Evolutionary conservation across 164 flowering plant species (phyloP).

Genomic region (Sedum album): DNA sequence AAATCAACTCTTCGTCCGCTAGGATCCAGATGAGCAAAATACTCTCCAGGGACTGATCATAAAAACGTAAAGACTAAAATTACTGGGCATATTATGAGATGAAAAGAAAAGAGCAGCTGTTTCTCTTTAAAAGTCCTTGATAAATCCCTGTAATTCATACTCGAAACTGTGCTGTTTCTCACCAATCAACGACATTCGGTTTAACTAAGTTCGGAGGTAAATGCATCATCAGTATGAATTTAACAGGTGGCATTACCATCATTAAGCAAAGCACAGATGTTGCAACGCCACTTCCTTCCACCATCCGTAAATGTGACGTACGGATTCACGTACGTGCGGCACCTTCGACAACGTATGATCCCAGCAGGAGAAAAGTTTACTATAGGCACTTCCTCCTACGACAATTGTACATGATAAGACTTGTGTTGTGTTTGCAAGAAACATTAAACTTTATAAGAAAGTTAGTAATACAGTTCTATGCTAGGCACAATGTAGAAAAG

Average conservation of each 20-base stretch:
- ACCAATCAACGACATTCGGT: not conserved
- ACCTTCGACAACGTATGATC: conserved; percentile 86
- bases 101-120: too few relatives aligned
- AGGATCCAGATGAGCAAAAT: conserved; percentile 79
- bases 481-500: not conserved
- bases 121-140: not conserved
- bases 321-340: conserved; percentile 94
- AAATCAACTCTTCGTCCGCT: conserved; percentile 74
- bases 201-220: not conserved
- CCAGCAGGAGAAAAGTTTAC: conserved; percentile 75
- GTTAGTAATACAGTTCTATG: not conserved
- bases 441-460: not conserved
- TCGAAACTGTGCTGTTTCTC: not conserved
- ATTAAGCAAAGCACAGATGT: conserved; percentile 79
- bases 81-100: not conserved
- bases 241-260: conserved; percentile 51
- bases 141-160: not conserved
- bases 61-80: not conserved
- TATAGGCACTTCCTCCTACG: conserved; percentile 88
- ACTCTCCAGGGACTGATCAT: conserved; percentile 77
- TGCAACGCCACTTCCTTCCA: conserved; percentile 97
- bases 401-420: not conserved
- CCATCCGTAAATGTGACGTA: conserved; percentile 76
- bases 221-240: not conserved
- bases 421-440: not conserved